These are phyloP conservation scores for Fusarium armeniacum DNA, from an alignment of 2,329 filamentous ascomycete species.

Conservation along the genomic window DNA sequence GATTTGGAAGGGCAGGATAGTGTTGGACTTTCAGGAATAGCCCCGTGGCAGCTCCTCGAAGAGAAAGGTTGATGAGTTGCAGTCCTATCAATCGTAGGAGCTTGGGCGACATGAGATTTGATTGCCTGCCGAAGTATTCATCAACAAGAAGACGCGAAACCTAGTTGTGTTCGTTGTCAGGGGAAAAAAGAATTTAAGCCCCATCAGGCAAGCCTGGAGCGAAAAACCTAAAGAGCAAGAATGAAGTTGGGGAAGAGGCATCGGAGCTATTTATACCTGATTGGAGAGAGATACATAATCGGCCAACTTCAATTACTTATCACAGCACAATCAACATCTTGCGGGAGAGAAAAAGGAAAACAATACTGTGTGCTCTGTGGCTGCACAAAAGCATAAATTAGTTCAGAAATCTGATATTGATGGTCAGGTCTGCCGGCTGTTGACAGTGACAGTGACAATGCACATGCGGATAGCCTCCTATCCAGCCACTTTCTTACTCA, in stretches of 20 bases:
- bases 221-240: background rate
- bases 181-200: background rate
- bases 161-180: background rate
- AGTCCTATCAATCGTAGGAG: background rate
- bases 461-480: background rate
- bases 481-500: no score
- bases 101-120: background rate
- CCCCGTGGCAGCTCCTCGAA: background rate
- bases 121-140: background rate
- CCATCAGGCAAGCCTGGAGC: background rate
- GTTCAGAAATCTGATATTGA: background rate
- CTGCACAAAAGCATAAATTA: background rate
- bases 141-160: background rate
- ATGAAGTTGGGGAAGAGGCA: background rate
- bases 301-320: background rate
- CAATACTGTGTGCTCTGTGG: no score
- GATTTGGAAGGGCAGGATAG: no score
- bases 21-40: background rate
- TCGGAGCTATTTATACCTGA: background rate
- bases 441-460: background rate
- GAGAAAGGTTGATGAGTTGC: background rate
- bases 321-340: background rate
- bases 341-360: background rate
- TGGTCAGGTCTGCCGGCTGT: background rate
- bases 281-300: background rate